Evolutionary conservation across 768 basidiomycete species (phyloP).

Genomic region (Jaapia argillacea): DNA sequence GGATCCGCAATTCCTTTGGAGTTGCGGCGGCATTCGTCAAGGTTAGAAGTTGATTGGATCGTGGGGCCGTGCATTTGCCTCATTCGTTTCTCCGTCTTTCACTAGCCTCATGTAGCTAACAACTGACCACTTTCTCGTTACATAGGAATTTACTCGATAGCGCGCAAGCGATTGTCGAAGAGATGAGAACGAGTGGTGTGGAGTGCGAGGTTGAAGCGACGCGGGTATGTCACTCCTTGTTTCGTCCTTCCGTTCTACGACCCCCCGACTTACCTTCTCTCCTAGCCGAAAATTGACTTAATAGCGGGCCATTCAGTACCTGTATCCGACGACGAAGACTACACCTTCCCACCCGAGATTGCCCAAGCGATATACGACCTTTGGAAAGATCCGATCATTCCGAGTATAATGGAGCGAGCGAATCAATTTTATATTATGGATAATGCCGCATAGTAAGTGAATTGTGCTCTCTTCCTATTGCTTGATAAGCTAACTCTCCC

Average conservation of each 20-base stretch:
- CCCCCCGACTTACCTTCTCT: neutral
- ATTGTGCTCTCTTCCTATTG: neutral
- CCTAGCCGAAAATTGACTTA: neutral
- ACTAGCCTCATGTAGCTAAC: too few relatives aligned
- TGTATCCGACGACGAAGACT: slow-evolving; percentile 24
- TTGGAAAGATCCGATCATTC: slow-evolving; percentile 54
- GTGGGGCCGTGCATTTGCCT: too few relatives aligned
- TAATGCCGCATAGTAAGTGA: slow-evolving; percentile 75
- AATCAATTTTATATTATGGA: slow-evolving; percentile 92
- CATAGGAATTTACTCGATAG: slow-evolving; percentile 85
- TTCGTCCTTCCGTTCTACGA: neutral
- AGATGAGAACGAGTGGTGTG: slow-evolving; percentile 78
- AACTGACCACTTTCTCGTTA: too few relatives aligned
- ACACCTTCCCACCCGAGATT: slow-evolving; percentile 49
- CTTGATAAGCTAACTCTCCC: neutral
- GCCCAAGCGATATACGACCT: slow-evolving; percentile 59
- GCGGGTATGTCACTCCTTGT: slow-evolving; percentile 27
- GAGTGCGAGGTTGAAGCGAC: slow-evolving; percentile 65
- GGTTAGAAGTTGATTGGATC: too few relatives aligned
- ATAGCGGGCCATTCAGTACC: neutral
- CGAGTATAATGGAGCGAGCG: slow-evolving; percentile 40
- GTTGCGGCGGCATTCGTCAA: too few relatives aligned
- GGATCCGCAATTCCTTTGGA: too few relatives aligned
- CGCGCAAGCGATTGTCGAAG: slow-evolving; percentile 75
- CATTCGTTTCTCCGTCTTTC: too few relatives aligned